Percentiles rank a stretch among this genome's conserved stretches.
phyloP scores from a whole-genome alignment of 2,329 filamentous ascomycete species.

The Aspergillus brunneoviolaceus region DNA sequence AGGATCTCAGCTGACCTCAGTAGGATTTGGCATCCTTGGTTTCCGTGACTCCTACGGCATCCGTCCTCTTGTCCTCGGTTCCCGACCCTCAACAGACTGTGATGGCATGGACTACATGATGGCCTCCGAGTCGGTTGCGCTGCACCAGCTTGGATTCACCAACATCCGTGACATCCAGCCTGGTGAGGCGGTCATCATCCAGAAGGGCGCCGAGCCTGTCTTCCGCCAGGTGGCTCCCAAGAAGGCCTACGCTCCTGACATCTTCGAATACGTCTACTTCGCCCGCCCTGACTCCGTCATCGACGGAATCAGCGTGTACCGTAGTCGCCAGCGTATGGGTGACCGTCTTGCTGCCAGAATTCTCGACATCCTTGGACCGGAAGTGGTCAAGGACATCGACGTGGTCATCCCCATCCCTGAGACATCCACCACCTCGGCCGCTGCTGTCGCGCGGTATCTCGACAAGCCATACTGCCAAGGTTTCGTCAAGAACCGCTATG shows the following conservation, averaged over 20 bases:
- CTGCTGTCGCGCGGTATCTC: conserved; percentile 71
- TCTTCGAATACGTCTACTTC: conserved; percentile 88
- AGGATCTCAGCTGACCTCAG: conserved; percentile 19
- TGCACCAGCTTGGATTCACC: conserved; percentile 76
- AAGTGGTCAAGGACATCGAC: conserved; percentile 74
- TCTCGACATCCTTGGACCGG: conserved; percentile 63
- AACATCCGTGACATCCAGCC: conserved; percentile 76
- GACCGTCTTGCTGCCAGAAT: conserved; percentile 74
- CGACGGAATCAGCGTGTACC: conserved; percentile 84
- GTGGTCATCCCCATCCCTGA: conserved; percentile 78
- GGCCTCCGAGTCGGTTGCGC: conserved; percentile 82
- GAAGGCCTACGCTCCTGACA: conserved; percentile 75
- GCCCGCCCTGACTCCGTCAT: conserved; percentile 78
- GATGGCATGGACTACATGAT: conserved; percentile 81
- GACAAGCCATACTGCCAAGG: conserved; percentile 76
- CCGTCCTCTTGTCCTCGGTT: conserved; percentile 77
- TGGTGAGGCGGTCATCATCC: conserved; percentile 80
- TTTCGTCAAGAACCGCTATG: conserved; percentile 87
- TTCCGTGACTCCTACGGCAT: conserved; percentile 81
- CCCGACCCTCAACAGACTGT: conserved; percentile 64
- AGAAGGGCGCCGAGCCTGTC: conserved; percentile 71
- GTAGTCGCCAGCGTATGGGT: conserved; percentile 84
- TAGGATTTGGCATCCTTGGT: conserved; percentile 73
- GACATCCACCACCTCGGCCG: conserved; percentile 78
- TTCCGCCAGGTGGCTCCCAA: conserved; percentile 72